Evolutionary conservation across 75 land plant genomes (phyloP), one percentile per base, ranked within the genome.

Genomic region (Selaginella tamariscina): DNA sequence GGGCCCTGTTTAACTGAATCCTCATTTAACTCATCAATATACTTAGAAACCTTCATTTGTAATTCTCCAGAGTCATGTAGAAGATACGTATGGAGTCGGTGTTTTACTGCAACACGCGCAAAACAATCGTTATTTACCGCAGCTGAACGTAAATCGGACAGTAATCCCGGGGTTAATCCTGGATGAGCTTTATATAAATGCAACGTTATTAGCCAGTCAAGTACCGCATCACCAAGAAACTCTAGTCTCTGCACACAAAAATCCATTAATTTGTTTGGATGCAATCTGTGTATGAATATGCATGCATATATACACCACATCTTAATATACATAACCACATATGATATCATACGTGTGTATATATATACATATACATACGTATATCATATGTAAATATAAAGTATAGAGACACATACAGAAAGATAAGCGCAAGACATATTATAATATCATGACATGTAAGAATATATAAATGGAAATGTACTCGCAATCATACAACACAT

Each of bases 81-180:
- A 57, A 89, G 79, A 68, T 88, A 86, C 32, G 76, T 67, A 1
- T 95, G 81, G 30, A 95, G 73, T 26, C 81, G 79, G 32, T 79
- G 80, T 66, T 76, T 82, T 9, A 91, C 99, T 31, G 87, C 85
- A 32, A 75, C 82, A 71, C 80, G 83, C 55, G 99, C 99, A 80
- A 95, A 95, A 62, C 78, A 78, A 32, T 88, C 92, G 79, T 95
- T 95, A 64, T 84, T 95, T 21, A 95, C 99, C 44, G 89, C 81
- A 32, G 97, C 99, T 33, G 96, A 84, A 1, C 99, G 85, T 66
- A 95, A 72, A 64, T 86, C 91, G 32, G 99, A 87, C 66, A 91
- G 69, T 62, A 78, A 81, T 18, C 99, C 99, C 1, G 92, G 99
- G 67, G 82, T 82, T 65, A 88, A 67, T 32, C 85, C 76, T 1